Evolutionary conservation across 2,329 filamentous ascomycete genomes (phyloP).

Genomic region (Knoxdaviesia proteae): DNA sequence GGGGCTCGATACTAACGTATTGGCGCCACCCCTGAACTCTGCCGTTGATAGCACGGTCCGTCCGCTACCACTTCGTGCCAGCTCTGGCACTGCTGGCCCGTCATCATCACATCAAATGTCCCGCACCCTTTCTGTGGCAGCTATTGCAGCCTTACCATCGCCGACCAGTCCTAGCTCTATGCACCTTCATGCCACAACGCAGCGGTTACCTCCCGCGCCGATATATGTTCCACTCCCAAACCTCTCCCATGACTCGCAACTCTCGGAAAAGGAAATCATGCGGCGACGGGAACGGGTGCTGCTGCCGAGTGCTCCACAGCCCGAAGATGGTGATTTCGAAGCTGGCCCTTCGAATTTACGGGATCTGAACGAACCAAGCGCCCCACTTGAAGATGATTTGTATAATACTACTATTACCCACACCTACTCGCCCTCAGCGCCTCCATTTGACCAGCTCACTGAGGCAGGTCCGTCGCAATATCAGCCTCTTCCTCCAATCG

Average conservation of each 20-base stretch:
- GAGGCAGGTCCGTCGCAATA: constrained; percentile 12
- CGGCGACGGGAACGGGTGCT: constrained; percentile 58
- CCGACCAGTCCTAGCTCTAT: constrained; percentile 1
- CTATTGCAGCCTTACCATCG: constrained; percentile 2
- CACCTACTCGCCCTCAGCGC: constrained; percentile 4
- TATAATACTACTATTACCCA: too few species aligned
- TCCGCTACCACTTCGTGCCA: too few species aligned
- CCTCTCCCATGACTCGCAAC: constrained; percentile 33
- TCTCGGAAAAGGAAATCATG: constrained; percentile 68
- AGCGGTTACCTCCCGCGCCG: constrained; percentile 16
- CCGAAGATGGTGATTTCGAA: constrained; percentile 3
- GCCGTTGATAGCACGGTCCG: too few species aligned
- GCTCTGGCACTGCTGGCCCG: too few species aligned
- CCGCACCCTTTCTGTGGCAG: constrained; percentile 1
- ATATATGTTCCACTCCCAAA: constrained; percentile 39
- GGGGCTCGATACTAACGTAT: too few species aligned
- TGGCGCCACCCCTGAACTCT: too few species aligned
- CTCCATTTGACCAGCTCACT: constrained; percentile 14
- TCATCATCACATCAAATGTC: not conserved
- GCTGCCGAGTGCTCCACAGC: constrained; percentile 53
- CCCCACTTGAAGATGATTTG: too few species aligned
- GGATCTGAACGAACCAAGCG: too few species aligned
- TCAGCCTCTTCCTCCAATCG: constrained; percentile 2
- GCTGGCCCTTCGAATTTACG: constrained; percentile 16
- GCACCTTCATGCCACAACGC: constrained; percentile 4